phyloP scores from a whole-genome alignment of 2,329 filamentous ascomycete genomes.

The Fusarium longipes region DNA sequence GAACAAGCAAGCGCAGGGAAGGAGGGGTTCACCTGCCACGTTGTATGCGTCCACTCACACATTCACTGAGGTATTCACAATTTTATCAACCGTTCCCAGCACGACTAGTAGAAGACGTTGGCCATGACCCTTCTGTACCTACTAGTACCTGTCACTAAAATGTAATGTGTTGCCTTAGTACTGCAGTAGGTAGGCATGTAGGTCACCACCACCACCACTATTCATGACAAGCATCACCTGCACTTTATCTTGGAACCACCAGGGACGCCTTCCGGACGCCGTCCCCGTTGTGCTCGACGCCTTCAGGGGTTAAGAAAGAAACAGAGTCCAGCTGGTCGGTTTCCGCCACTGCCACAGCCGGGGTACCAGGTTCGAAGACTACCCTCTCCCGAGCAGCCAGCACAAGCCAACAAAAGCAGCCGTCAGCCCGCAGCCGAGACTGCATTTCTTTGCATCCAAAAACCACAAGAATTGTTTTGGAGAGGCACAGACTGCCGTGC shows the following conservation, averaged over 20 bases:
- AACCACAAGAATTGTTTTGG: slow-evolving; percentile 12
- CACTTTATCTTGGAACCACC: slow-evolving; percentile 18
- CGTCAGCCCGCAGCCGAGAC: slow-evolving; percentile 22
- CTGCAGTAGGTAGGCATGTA: too few relatives aligned
- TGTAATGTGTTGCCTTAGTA: neutral
- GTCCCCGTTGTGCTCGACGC: slow-evolving; percentile 42
- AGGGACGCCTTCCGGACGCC: slow-evolving; percentile 43
- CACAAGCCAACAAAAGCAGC: slow-evolving; percentile 33
- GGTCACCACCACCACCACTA: slow-evolving; percentile 22
- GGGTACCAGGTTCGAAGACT: slow-evolving; percentile 33
- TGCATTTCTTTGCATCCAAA: slow-evolving; percentile 10
- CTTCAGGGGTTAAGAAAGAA: slow-evolving; percentile 40
- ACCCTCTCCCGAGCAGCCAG: slow-evolving; percentile 34
- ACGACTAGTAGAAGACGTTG: neutral
- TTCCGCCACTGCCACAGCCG: slow-evolving; percentile 42
- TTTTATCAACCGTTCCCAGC: neutral
- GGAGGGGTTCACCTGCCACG: slow-evolving; percentile 32
- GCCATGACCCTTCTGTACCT: neutral
- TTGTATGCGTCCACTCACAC: slow-evolving; percentile 30
- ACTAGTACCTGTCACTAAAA: neutral
- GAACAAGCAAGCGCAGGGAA: neutral
- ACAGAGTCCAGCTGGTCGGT: slow-evolving; percentile 43
- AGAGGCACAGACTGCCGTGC: slow-evolving; percentile 4
- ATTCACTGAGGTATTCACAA: slow-evolving; percentile 2
- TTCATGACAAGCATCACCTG: slow-evolving; percentile 35